Base-by-base conservation (phyloP, 768 basidiomycete species). In the Leccinellum rugosiceps region DNA sequence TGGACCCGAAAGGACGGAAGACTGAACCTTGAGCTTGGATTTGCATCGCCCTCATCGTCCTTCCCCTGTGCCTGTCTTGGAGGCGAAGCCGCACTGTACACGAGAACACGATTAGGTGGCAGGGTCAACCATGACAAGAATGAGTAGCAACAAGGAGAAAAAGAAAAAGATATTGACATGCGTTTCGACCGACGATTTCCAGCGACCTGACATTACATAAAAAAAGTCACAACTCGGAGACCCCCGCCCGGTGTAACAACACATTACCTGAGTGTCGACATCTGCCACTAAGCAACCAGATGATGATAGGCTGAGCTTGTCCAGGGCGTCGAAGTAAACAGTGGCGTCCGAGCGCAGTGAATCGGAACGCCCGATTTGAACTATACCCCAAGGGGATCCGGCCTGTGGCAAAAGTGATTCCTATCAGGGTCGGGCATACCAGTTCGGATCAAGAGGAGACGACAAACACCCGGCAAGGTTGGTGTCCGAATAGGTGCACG, bases 321-420 rank as follows among this genome's bases (percentile, higher is more conserved):
- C 68, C 31, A 70, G 6, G 19, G 65, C 62, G 25, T 65, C 62
- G 55, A 66, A 70, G 54, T 70, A 68, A n/a, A 70, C 31, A 0
- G 68, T 70, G 26, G 43, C 52, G 14, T 56, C 50, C 1, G 69
- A 67, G 19, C 15, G 23, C 4, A 59, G 50, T 23, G 54, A 60
- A 46, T 52, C 54, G 43, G 21, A 59, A 55, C 55, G 57, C 10
- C 6, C 21, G 26, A 34, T 28, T 26, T 51, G 26, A 41, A 41
- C 38, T 41, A n/a, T 41, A 41, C 28, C 10, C 14, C 45, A 28
- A 44, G 34, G 48, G 44, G 52, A 45, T 41, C 56, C 53, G 46
- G 45, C 55, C 58, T 59, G 62, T 44, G 53, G 25, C 26, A 43
- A 2, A 5, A 57, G n/a, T n/a, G 3, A 30, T 58, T 53, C 26